Evolutionary conservation across 805 yeast genomes (phyloP).

Genomic region (Schwanniomyces polymorphus): DNA sequence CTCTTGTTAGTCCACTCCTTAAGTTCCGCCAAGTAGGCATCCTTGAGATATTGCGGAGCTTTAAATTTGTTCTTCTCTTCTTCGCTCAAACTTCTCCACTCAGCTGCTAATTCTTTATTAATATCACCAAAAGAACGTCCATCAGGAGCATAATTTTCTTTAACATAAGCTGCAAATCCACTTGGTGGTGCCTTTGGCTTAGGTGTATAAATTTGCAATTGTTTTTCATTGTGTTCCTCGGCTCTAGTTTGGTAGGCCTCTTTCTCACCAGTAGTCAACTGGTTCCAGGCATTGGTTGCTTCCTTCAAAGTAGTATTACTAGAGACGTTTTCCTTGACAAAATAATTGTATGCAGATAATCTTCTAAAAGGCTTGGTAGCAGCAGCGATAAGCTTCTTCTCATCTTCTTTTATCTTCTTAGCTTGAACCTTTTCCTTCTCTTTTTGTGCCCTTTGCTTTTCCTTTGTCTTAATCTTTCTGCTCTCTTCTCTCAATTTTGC

Average conservation of each 20-base stretch:
- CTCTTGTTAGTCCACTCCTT: conserved; percentile 33
- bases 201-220: conserved; percentile 22
- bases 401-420: conserved; percentile 11
- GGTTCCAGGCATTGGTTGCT: conserved; percentile 22
- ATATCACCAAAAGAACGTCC: conserved; percentile 23
- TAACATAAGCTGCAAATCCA: conserved; percentile 30
- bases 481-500: conserved; percentile 17
- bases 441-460: conserved; percentile 12
- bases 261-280: conserved; percentile 28
- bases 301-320: conserved; percentile 10
- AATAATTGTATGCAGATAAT: conserved; percentile 22
- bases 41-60: conserved; percentile 16
- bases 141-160: conserved; percentile 22
- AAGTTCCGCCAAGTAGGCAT: conserved; percentile 18
- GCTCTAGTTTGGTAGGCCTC: conserved; percentile 22
- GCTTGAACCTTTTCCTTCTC: conserved; percentile 9
- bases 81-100: conserved; percentile 31
- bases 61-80: conserved; percentile 27
- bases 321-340: conserved; percentile 19
- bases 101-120: conserved; percentile 21
- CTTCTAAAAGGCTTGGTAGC: conserved; percentile 25
- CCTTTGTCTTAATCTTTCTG: conserved; percentile 14
- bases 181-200: conserved; percentile 34
- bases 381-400: conserved; percentile 11
- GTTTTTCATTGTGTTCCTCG: conserved; percentile 26